Evolutionary conservation across 2,329 filamentous ascomycete genomes (phyloP), one percentile per base, ranked within the genome.

Genomic region (Aspergillus brasiliensis): DNA sequence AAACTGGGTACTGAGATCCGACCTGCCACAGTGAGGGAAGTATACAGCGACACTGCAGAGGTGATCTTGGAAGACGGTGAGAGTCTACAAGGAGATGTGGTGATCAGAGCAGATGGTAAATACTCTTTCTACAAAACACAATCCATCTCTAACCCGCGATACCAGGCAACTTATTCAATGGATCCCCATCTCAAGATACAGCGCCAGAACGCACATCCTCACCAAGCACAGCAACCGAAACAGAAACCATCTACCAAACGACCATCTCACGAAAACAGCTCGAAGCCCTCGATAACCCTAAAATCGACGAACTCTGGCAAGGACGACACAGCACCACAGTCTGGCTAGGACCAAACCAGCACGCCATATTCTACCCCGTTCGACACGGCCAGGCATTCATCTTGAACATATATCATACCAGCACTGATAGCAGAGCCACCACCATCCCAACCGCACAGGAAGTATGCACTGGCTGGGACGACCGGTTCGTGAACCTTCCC

Each of bases 271-370:
- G 23, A 5, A 27, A 49, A 34, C 19, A 49, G 8, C 46, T 57
- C 21, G 34, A 57, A n/a, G 44, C 55, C 17, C 21, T 57, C 15
- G 21, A 40, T n/a, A 17, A 51, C 31, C 13, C 28, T 8, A 19
- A 7, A 2, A 40, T 57, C 15, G 47, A 51, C 11, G 44, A 51
- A 25, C 46, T 57, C 10, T 57, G 55, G 28, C 27, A 38, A 34
- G 31, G 11, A 3, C 17, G 47, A n/a, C 27, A 13, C 31, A 51
- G 17, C 19, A 27, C 44, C 15, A 57, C 55, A 6, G 37, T 23
- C 21, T 57, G 55, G 55, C 11, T 57, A 7, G 55, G 55, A 8
- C 47, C 55, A 3, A 25, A 37, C 13, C 46, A 57, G 19, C 55
- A 57, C 27, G 37, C 47, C 4, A 21, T 51, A 8, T 23, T 57